phyloP scores from a whole-genome alignment of 2,329 filamentous ascomycete genomes.

The Scytalidium sp. region DNA sequence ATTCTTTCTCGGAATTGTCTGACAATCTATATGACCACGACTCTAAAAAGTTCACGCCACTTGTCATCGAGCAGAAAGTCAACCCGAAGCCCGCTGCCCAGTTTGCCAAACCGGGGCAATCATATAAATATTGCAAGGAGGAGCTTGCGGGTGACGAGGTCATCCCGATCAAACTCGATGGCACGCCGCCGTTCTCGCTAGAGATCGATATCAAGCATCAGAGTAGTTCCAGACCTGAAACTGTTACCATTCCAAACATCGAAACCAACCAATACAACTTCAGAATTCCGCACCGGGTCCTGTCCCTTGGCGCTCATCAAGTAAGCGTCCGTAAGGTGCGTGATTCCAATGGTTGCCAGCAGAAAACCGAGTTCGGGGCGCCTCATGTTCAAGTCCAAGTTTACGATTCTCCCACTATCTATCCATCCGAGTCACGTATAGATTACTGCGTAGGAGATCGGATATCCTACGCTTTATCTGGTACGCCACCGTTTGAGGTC shows the following conservation, averaged over 20 bases:
- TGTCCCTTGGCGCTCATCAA: constrained; percentile 86
- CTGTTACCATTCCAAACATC: constrained; percentile 79
- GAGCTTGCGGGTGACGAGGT: constrained; percentile 79
- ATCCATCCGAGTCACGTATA: constrained; percentile 75
- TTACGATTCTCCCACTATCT: constrained; percentile 88
- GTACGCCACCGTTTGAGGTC: constrained; percentile 88
- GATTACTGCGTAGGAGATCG: constrained; percentile 97
- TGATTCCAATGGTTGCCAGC: constrained; percentile 82
- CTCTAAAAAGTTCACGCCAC: constrained; percentile 57
- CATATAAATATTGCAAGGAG: constrained; percentile 91
- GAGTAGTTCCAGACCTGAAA: constrained; percentile 73
- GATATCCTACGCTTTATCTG: constrained; percentile 86
- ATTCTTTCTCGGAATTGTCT: constrained; percentile 77
- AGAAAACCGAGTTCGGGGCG: constrained; percentile 66
- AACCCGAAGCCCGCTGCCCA: constrained; percentile 78
- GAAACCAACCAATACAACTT: constrained; percentile 72
- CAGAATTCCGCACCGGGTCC: constrained; percentile 76
- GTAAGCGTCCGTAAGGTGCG: constrained; percentile 87
- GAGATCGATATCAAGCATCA: constrained; percentile 95
- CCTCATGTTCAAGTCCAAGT: constrained; percentile 87
- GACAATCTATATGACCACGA: constrained; percentile 84
- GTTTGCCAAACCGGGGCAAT: constrained; percentile 80
- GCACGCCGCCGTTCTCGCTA: constrained; percentile 81
- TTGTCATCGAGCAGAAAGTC: constrained; percentile 78
- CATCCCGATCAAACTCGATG: constrained; percentile 83